Evolutionary conservation across 495 filamentous ascomycete genomes (phyloP), one percentile per base, ranked within the genome.

Genomic region (Cercophora samala): DNA sequence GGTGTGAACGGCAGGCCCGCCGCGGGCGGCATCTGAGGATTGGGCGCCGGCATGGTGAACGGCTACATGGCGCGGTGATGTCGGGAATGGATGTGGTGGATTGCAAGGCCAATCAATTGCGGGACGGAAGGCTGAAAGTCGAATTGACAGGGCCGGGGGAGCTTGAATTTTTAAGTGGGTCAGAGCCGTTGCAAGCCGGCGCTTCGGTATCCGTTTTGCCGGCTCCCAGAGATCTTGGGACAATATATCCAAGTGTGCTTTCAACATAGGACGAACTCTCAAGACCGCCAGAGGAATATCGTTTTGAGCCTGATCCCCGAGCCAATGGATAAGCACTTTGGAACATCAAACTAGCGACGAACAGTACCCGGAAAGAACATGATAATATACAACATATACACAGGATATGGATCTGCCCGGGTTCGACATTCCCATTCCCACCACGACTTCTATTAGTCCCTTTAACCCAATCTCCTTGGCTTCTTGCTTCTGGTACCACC

Each of bases 401-500:
- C 18, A 46, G 46, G 5, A 18, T 17, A 53, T 55, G 37, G 37
- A 46, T 17, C 37, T 46, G 37, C 37, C 37, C 37, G 9, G 37
- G 5, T 24, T 51, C 19, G 21, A 19, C 37, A 64, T 37, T 18
- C 64, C 62, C 58, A 23, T 37, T 21, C 6, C 26, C 26, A n/a
- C 26, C 4, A 46, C n/a, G 2, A 0, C 13, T 17, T 46, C 26
- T 46, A 17, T 18, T 18, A 22, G 61, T n/a, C 24, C 37, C 37
- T 69, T 75, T 82, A 93, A 82, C 92, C 90, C 81, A 97, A 79
- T 82, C 95, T 88, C 75, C 93, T 93, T 52, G 86, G 86, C 72
- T 86, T 90, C 74, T 81, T 83, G 81, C 91, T 92, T 77, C 93
- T 90, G 67, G 92, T 93, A 73, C 95, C 96, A 80, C 96, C 95